A percentile compares a stretch with the other conserved stretches of the same genome.
Evolutionary conservation across 352 stramenopile species (phyloP).

Genomic region (Detonula confervacea): DNA sequence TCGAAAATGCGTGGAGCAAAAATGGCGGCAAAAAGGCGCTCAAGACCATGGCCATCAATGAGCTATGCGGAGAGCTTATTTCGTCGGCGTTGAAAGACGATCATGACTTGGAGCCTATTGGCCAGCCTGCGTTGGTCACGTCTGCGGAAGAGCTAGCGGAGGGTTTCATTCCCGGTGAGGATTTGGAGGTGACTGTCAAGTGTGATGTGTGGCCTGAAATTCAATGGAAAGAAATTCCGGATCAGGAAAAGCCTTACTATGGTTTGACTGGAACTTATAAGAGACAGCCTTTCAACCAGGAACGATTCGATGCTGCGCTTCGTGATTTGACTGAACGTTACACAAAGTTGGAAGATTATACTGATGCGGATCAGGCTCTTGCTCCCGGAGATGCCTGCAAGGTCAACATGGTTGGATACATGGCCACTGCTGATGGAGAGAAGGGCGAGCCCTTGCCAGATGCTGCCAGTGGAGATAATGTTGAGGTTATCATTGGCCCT

Average conservation of each 20-base stretch:
- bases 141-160: slow-evolving; percentile 64
- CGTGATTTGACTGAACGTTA: slow-evolving; percentile 80
- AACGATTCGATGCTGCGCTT: slow-evolving; percentile 72
- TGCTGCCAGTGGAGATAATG: slow-evolving; percentile 79
- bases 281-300: slow-evolving; percentile 82
- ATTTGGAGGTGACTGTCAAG: slow-evolving; percentile 67
- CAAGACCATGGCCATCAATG: slow-evolving; percentile 74
- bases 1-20: slow-evolving; percentile 73
- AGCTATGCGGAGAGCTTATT: slow-evolving; percentile 66
- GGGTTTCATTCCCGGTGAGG: slow-evolving; percentile 64
- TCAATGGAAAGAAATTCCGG: slow-evolving; percentile 66
- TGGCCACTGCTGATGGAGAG: slow-evolving; percentile 62
- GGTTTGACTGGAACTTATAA: slow-evolving; percentile 74
- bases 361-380: slow-evolving; percentile 54
- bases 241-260: slow-evolving; percentile 70
- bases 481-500: slow-evolving; percentile 78
- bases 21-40: slow-evolving; percentile 73
- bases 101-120: slow-evolving; percentile 80
- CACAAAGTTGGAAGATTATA: slow-evolving; percentile 61
- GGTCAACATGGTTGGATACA: slow-evolving; percentile 85
- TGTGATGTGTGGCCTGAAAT: slow-evolving; percentile 86
- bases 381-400: slow-evolving; percentile 77
- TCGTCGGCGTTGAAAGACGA: slow-evolving; percentile 74
- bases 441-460: slow-evolving; percentile 81
- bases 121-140: slow-evolving; percentile 63